Base-by-base conservation (phyloP, 2,329 filamentous ascomycete species). In the Paracorniculantispora psalliotae region DNA sequence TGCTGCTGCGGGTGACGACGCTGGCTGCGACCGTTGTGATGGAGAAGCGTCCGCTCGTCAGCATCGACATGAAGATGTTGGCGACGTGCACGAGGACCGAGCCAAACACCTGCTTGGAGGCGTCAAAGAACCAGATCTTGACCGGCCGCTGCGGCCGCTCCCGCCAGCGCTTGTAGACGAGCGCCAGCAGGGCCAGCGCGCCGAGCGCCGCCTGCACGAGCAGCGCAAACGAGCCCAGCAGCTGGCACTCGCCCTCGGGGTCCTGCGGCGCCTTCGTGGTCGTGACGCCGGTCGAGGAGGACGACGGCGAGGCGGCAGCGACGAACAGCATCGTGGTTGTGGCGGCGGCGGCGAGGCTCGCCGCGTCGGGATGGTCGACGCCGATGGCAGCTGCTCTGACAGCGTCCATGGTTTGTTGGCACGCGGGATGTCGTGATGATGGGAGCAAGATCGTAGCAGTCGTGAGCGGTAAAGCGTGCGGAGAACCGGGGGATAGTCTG, bases 81-180 rank as follows among this genome's bases (percentile, higher is more conserved):
- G 92, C 90, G 47, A 93, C 81, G 75, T 99, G 94, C 35, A 97
- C 86, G 72, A 99, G 81, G 48, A 92, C 87, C 30, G 92, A 96
- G 23, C 94, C 94, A 68, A 97, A 90, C 57, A 99, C 91, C 78
- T 99, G 94, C 79, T 99, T 99, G 33, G 91, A 96, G 25, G 87
- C 94, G 71, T 99, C 94, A 72, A 97, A 99, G 73, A 90, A 92
- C 93, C 94, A 99, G 64, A 99, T 92, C 81, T 96, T 96, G 69
- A 97, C 70, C 1, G 93, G 93, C 58, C 94, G 84, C 72, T 97
- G 93, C 1, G 94, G 93, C 59, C 90, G 83, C 75, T 99, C 94
- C 64, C 90, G 85, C 86, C 89, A 96, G 66, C 94, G 84, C 79
- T 99, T 99, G 78, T 86, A 96, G 8, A 97, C 93, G 51, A 99